A percentile compares a stretch with the other conserved stretches of the same genome.
Evolutionary conservation across 139 green algal genomes (phyloP).

Genomic region (Chlamydomonas schloesseri): DNA sequence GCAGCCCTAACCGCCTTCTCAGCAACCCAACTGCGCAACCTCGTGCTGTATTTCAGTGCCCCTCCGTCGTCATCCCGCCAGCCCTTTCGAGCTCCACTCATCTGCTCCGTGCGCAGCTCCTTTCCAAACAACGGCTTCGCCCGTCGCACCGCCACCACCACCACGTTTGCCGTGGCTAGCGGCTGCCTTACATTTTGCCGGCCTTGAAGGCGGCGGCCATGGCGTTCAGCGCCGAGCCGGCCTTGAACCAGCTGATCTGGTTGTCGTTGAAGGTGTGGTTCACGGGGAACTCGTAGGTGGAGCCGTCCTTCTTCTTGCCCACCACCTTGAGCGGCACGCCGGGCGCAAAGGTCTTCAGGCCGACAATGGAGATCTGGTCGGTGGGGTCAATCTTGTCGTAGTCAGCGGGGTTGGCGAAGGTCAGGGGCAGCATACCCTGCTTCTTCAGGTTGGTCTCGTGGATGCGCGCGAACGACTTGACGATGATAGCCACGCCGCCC

Average conservation of each 20-base stretch:
- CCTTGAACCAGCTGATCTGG: slow-evolving; percentile 96
- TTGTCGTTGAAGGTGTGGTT: slow-evolving; percentile 98
- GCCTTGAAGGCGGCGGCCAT: slow-evolving; percentile 76
- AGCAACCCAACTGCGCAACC: no score
- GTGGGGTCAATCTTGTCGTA: slow-evolving; percentile 89
- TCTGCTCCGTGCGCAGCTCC: no score
- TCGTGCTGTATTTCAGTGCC: no score
- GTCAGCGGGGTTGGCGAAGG: slow-evolving; percentile 91
- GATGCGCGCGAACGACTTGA: slow-evolving; percentile 97
- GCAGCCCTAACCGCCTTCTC: no score
- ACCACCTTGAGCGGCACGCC: slow-evolving; percentile 85
- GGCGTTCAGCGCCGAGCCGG: slow-evolving; percentile 90
- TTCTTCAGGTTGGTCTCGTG: slow-evolving; percentile 99
- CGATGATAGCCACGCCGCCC: slow-evolving; percentile 89
- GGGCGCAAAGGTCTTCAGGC: slow-evolving; percentile 83
- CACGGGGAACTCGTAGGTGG: slow-evolving; percentile 85
- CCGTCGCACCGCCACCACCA: no score
- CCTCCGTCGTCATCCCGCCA: no score
- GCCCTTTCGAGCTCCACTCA: no score
- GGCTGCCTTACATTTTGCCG: slow-evolving; percentile 37
- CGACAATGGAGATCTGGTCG: slow-evolving; percentile 86
- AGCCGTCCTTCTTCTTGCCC: slow-evolving; percentile 85
- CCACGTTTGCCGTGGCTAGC: no score
- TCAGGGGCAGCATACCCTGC: slow-evolving; percentile 90
- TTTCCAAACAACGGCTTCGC: no score